Evolutionary conservation across 2,329 filamentous ascomycete species (phyloP).

Genomic region (Magnaporthiopsis rhizophila): DNA sequence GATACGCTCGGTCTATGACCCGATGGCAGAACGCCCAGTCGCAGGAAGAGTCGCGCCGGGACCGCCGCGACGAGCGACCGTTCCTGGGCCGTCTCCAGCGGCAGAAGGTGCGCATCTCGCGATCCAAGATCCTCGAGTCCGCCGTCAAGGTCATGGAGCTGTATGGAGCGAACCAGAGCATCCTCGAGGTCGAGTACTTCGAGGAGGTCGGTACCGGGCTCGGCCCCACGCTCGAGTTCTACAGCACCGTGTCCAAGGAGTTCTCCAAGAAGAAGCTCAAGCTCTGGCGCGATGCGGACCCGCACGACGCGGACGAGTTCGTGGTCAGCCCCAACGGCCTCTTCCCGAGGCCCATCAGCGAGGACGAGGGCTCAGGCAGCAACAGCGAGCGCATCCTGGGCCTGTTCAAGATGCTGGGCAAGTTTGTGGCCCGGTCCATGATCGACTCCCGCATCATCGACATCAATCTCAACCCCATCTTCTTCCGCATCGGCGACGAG

Average conservation of each 20-base stretch:
- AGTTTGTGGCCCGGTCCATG: constrained; percentile 97
- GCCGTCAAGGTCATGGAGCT: constrained; percentile 98
- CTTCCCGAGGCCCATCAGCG: constrained; percentile 85
- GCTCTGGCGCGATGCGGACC: constrained; percentile 90
- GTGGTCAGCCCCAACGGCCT: constrained; percentile 77
- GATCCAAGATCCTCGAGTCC: constrained; percentile 90
- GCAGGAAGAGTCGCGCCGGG: constrained; percentile 70
- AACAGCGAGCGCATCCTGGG: constrained; percentile 83
- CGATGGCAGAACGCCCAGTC: constrained; percentile 92
- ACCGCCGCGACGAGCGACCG: constrained; percentile 81
- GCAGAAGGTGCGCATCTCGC: constrained; percentile 96
- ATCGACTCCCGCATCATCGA: constrained; percentile 97
- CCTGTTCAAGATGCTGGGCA: constrained; percentile 87
- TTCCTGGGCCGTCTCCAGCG: constrained; percentile 87
- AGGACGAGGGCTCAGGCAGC: constrained; percentile 63
- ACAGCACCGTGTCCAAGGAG: constrained; percentile 93
- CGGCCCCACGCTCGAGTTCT: constrained; percentile 93
- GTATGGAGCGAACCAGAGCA: constrained; percentile 92
- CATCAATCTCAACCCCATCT: constrained; percentile 92
- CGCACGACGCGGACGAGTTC: constrained; percentile 64
- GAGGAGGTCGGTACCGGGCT: constrained; percentile 96
- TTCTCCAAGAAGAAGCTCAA: constrained; percentile 97
- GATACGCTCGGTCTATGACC: constrained; percentile 94
- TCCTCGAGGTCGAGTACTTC: constrained; percentile 96
- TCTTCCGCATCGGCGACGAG: constrained; percentile 85